Base-by-base conservation (phyloP, 1,139 yeast species). In the Nadsonia commutata region DNA sequence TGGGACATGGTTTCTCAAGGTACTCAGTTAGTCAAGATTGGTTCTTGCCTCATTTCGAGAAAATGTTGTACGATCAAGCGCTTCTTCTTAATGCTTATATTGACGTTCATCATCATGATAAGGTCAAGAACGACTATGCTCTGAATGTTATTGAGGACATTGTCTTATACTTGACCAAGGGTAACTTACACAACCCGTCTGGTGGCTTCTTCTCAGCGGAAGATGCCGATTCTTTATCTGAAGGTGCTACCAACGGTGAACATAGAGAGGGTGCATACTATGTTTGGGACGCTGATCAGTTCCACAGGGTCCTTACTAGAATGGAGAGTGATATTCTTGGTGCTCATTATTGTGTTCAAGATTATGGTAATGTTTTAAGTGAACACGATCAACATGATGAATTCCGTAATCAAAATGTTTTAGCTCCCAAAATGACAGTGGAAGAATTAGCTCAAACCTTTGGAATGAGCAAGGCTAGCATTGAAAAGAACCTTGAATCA, bases 11-110 rank as follows among this genome's bases (percentile, higher is more conserved):
- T 11, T 61, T 63, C 45, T 52, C 62, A n/a, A 44, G 65, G 27
- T 64, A 63, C 48, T 60, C 67, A 0, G 62, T 62, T n/a, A 60
- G 67, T 5, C 58, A 56, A 6, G 68, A 65, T 45, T 65, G 68
- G 68, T 57, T 57, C 37, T 48, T 65, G 40, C 69, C 69, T 3
- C 65, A 62, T 42, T 63, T 65, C 49, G 67, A 63, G 41, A 65
- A 65, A 48, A 59, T 62, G 57, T 56, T 64, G 21, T 56, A 57
- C 42, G 68, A 63, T 39, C 68, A 65, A 46, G 63, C 65, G 0
- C 48, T 58, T 36, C 44, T 65, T 39, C 52, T 65, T 27, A 45
- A 52, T 39, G 67, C 66, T 1, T 61, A 56, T 43, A 48, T 56
- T 3, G 62, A 60, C 44, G 60, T 60, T 13, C 51, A 52, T 39